phyloP scores from a whole-genome alignment of 2,329 filamentous ascomycete genomes.

The Fusarium proliferatum region DNA sequence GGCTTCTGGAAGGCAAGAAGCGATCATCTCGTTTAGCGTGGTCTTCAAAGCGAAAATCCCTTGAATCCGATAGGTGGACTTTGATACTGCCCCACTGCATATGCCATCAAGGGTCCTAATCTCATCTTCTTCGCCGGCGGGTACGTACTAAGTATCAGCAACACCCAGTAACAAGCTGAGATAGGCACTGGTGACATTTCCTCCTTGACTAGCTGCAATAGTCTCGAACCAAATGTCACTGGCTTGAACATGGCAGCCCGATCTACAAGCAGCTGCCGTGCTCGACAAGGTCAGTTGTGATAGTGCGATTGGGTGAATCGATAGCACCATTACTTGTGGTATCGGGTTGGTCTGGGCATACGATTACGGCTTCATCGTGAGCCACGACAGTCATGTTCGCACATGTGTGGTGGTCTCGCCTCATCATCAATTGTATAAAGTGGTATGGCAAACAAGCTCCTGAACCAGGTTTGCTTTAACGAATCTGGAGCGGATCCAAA shows the following conservation, averaged over 20 bases:
- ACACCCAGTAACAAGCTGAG: constrained; percentile 4
- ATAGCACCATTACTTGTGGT: constrained; percentile 26
- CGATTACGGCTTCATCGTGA: constrained; percentile 22
- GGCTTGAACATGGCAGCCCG: not conserved
- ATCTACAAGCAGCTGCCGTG: constrained; percentile 25
- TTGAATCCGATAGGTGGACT: constrained; percentile 45
- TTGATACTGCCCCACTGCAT: constrained; percentile 28
- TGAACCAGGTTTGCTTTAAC: constrained; percentile 23
- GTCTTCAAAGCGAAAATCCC: constrained; percentile 4
- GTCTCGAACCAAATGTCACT: constrained; percentile 17
- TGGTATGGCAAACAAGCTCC: constrained; percentile 30
- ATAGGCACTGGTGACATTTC: constrained; percentile 6
- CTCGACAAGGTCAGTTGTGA: constrained; percentile 3
- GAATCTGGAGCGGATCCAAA: constrained; percentile 24
- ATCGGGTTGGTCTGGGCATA: constrained; percentile 31
- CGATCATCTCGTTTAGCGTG: constrained; percentile 21
- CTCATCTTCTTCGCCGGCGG: constrained; percentile 22
- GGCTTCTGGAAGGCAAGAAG: constrained; percentile 43
- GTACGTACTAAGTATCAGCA: not conserved
- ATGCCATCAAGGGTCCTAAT: constrained; percentile 43
- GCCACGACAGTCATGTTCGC: constrained; percentile 4
- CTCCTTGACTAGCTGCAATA: constrained; percentile 16
- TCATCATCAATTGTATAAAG: constrained; percentile 26
- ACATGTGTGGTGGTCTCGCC: constrained; percentile 14
- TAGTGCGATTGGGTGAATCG: constrained; percentile 27